These are phyloP conservation scores for Fusarium multiceps DNA, from an alignment of 2,329 filamentous ascomycete genomes.

Conservation along the genomic window DNA sequence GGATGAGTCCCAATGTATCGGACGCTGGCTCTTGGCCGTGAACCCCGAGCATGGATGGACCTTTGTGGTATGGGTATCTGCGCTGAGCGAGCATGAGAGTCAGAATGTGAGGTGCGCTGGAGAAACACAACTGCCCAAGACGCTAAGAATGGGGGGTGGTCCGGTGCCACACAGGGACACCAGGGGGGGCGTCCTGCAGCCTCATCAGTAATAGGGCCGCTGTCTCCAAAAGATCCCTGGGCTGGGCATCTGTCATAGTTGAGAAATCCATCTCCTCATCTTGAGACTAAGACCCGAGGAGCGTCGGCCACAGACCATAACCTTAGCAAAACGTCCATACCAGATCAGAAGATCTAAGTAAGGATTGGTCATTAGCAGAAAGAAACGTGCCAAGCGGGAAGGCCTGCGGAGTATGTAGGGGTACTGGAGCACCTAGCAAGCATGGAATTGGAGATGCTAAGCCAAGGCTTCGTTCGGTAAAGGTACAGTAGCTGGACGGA, in stretches of 20 bases:
- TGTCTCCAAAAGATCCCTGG: constrained; percentile 38
- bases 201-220: constrained; percentile 38
- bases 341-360: constrained; percentile 18
- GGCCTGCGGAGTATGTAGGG: constrained; percentile 25
- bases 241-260: constrained; percentile 40
- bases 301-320: constrained; percentile 28
- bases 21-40: constrained; percentile 34
- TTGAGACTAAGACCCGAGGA: constrained; percentile 3
- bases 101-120: constrained; percentile 23
- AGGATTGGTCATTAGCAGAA: constrained; percentile 16
- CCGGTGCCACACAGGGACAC: constrained; percentile 38
- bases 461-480: constrained; percentile 27
- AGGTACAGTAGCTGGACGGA: constrained; percentile 18
- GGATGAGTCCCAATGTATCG: constrained; percentile 38
- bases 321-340: constrained; percentile 20
- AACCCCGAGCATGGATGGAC: constrained; percentile 37
- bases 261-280: constrained; percentile 9
- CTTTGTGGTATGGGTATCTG: constrained; percentile 13
- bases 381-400: constrained; percentile 24
- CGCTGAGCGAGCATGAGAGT: constrained; percentile 4
- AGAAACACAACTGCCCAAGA: constrained; percentile 28
- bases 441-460: constrained; percentile 25
- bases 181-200: constrained; percentile 32
- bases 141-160: constrained; percentile 38
- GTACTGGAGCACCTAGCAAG: constrained; percentile 20